These are phyloP conservation scores for Rhamnella rubrinervis DNA, from an alignment of 331 rosid genomes.

Conservation along the genomic window DNA sequence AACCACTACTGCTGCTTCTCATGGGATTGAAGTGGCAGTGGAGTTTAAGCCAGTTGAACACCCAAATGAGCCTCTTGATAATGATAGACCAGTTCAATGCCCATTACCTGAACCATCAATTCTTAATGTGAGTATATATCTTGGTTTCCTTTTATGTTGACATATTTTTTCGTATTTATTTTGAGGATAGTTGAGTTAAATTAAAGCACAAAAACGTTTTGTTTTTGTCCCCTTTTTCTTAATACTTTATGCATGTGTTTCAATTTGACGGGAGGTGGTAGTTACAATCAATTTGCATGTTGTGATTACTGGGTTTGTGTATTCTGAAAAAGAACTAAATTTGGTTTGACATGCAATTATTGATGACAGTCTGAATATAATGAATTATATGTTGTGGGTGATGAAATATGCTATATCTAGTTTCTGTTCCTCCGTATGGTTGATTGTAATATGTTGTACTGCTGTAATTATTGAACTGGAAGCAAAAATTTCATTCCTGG, in stretches of 20 bases:
- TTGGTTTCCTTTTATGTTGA: not conserved
- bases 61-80: slow-evolving; percentile 81
- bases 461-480: too few species aligned
- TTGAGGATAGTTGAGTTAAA: not conserved
- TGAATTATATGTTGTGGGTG: too few species aligned
- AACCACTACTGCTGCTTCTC: slow-evolving; percentile 52
- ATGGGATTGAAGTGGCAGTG: slow-evolving; percentile 85
- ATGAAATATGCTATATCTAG: too few species aligned
- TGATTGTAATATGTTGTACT: too few species aligned
- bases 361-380: too few species aligned
- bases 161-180: not conserved
- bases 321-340: too few species aligned
- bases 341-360: not conserved
- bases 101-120: slow-evolving; percentile 93
- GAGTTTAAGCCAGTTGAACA: slow-evolving; percentile 98
- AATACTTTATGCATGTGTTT: not conserved
- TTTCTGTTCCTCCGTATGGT: too few species aligned
- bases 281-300: not conserved
- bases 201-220: not conserved
- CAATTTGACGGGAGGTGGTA: not conserved
- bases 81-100: slow-evolving; percentile 80
- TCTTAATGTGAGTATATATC: slow-evolving; percentile 68
- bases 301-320: not conserved
- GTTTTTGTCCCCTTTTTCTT: not conserved
- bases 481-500: too few species aligned